Percentiles rank a stretch among this genome's conserved stretches.
Conservation (phyloP, 257 asterid species). For the Gynochthodes officinalis region DNA sequence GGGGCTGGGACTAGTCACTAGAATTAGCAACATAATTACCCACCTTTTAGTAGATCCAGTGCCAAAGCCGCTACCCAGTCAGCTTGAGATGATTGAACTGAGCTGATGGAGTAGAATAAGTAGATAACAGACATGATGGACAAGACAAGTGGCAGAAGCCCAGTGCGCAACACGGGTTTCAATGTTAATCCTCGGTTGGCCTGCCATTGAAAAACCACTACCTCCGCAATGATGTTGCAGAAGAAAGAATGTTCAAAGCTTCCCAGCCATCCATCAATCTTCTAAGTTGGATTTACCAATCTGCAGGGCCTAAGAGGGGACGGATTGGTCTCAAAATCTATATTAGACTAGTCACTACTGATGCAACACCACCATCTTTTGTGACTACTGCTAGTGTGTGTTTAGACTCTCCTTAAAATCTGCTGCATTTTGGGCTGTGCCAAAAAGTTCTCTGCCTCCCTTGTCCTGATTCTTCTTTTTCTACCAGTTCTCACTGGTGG, state of each 20-base stretch:
- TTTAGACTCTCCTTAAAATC: background rate
- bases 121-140: background rate
- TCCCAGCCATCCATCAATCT: too few species aligned
- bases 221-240: too few species aligned
- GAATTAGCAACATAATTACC: background rate
- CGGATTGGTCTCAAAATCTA: background rate
- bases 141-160: constrained; percentile 9
- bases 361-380: background rate
- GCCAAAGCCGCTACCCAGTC: too few species aligned
- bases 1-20: background rate
- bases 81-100: background rate
- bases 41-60: too few species aligned
- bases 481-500: too few species aligned
- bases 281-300: too few species aligned
- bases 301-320: background rate
- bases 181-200: background rate
- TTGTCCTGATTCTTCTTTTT: background rate
- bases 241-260: too few species aligned
- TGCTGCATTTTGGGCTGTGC: background rate
- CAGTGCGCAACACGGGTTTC: background rate
- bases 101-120: too few species aligned
- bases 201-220: too few species aligned
- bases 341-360: too few species aligned
- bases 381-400: background rate
- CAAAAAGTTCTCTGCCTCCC: background rate